Evolutionary conservation across 257 asterid genomes (phyloP).

Genomic region (Salvia rosmarinus): DNA sequence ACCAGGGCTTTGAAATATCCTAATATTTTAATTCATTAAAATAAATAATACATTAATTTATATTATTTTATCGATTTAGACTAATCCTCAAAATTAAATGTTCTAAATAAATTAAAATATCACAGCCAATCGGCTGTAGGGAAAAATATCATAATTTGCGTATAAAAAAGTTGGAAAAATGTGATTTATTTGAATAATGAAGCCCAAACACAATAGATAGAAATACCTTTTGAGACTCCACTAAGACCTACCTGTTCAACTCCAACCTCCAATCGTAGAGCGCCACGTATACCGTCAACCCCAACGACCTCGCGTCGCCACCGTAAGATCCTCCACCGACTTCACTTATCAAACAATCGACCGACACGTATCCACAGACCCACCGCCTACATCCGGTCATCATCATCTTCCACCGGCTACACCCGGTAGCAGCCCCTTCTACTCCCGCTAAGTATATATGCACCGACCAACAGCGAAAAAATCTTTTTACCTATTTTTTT

Average conservation of each 20-base stretch:
- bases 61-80: no score
- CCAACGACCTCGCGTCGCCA: conserved; percentile 46
- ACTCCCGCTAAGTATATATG: conserved; percentile 69
- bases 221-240: not conserved
- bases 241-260: conserved; percentile 29
- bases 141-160: not conserved
- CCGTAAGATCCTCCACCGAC: conserved; percentile 61
- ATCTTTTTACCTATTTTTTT: not conserved
- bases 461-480: conserved; percentile 36
- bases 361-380: conserved; percentile 39
- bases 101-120: no score
- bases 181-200: not conserved
- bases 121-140: not conserved
- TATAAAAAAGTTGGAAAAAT: not conserved
- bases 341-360: conserved; percentile 15
- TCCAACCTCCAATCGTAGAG: conserved; percentile 27
- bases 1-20: no score
- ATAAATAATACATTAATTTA: no score
- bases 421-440: conserved; percentile 50
- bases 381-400: conserved; percentile 50
- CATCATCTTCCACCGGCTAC: conserved; percentile 43
- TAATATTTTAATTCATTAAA: no score
- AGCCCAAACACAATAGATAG: not conserved
- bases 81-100: no score
- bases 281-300: conserved; percentile 52